Evolutionary conservation across 1,284 basidiomycete species (phyloP).

Genomic region (Rhodotorula sp.): DNA sequence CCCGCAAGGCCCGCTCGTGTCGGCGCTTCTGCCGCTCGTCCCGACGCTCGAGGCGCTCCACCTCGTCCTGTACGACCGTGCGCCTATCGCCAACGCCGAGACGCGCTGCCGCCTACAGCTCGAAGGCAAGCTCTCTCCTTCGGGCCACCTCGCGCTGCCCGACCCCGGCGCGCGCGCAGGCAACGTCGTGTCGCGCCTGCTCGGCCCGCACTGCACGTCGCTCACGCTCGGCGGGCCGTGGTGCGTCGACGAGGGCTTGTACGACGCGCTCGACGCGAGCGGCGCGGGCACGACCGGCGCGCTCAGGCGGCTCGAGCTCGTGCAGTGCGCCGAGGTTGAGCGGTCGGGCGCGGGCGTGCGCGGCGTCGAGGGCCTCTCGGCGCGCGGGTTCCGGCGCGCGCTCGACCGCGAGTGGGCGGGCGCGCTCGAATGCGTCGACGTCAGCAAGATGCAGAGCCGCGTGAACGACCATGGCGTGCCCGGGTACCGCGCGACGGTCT

Average conservation of each 20-base stretch:
- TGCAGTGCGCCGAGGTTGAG: background rate
- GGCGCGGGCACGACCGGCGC: background rate
- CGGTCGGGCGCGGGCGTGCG: background rate
- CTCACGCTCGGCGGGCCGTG: slow-evolving; percentile 15
- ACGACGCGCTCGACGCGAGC: background rate
- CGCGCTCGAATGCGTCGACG: too few relatives aligned
- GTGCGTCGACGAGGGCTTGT: background rate
- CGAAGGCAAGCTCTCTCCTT: background rate
- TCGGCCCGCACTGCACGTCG: background rate
- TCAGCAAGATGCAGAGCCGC: too few relatives aligned
- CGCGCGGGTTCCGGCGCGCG: background rate
- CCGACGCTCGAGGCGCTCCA: slow-evolving; percentile 12
- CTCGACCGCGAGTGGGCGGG: background rate
- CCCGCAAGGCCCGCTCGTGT: background rate
- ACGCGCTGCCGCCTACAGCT: background rate
- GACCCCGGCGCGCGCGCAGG: background rate
- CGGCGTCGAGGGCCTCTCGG: background rate
- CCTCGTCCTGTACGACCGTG: slow-evolving; percentile 17
- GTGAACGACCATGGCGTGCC: too few relatives aligned
- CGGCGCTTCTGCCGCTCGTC: slow-evolving; percentile 11
- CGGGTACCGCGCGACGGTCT: too few relatives aligned
- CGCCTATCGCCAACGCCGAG: background rate
- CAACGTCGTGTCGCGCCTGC: background rate
- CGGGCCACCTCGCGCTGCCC: background rate
- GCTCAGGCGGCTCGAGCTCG: background rate